A percentile compares a stretch with the other conserved stretches of the same genome.
Evolutionary conservation across 257 asterid genomes (phyloP).

Genomic region (Forsythia viridissima): DNA sequence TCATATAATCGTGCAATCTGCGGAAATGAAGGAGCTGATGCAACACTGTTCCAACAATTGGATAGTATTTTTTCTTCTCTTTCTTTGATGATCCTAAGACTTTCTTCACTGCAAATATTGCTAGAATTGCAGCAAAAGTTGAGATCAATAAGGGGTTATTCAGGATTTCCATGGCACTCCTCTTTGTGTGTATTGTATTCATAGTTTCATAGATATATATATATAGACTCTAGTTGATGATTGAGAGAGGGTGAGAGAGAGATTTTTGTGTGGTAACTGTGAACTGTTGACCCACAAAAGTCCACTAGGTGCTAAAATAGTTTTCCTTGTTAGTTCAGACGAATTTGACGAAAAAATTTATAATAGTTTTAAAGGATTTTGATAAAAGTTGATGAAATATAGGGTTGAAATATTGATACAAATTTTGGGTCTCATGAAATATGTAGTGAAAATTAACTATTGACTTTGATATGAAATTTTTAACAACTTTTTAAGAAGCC

Average conservation of each 20-base stretch:
- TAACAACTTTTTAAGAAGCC: too few species aligned
- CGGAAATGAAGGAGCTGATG: constrained; percentile 41
- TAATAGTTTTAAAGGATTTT: too few species aligned
- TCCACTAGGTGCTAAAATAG: not conserved
- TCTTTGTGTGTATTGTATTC: not conserved
- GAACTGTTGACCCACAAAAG: too few species aligned
- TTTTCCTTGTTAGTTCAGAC: not conserved
- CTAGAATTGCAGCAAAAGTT: not conserved
- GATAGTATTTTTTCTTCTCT: constrained; percentile 25
- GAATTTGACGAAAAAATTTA: too few species aligned
- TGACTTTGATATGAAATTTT: too few species aligned
- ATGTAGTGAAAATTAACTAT: too few species aligned
- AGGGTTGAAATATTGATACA: too few species aligned
- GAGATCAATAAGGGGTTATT: not conserved
- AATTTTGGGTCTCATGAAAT: too few species aligned
- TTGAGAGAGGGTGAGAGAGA: not conserved
- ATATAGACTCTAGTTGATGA: too few species aligned
- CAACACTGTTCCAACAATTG: constrained; percentile 43
- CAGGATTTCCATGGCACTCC: not conserved
- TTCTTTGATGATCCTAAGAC: constrained; percentile 3
- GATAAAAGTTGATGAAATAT: too few species aligned
- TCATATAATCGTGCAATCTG: constrained; percentile 38
- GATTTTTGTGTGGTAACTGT: too few species aligned
- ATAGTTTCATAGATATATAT: not conserved
- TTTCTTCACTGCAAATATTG: not conserved